These are phyloP conservation scores for Excoecaria cochinchinensis DNA, from an alignment of 345 rosid species.

Conservation along the genomic window DNA sequence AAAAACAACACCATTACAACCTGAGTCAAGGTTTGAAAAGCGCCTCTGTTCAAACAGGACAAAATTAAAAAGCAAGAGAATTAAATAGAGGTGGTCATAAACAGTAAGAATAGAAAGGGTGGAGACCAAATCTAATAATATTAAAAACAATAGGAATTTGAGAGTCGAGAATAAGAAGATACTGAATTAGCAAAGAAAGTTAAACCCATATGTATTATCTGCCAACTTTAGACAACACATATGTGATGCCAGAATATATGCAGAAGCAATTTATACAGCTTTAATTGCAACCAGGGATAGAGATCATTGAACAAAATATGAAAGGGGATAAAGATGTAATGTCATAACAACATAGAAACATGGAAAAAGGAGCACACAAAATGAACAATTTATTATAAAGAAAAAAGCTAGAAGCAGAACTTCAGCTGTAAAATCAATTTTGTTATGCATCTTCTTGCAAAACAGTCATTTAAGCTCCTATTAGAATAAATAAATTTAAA, in stretches of 20 bases:
- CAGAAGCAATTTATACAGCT: neutral
- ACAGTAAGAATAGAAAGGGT: neutral
- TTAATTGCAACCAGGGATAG: neutral
- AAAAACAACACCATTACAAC: conserved; percentile 85
- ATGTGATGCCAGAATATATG: neutral
- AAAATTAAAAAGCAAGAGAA: neutral
- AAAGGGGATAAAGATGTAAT: no score
- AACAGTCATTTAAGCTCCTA: neutral
- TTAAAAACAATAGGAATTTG: neutral
- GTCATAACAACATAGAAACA: no score
- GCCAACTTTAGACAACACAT: neutral
- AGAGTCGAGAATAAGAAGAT: no score
- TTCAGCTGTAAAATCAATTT: neutral
- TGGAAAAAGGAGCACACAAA: no score
- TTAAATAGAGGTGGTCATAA: neutral
- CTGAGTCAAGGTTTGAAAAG: conserved; percentile 78
- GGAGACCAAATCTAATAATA: neutral
- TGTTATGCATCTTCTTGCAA: neutral
- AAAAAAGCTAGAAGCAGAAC: no score
- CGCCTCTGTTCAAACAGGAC: conserved; percentile 57
- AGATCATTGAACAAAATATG: no score
- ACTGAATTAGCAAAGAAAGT: no score
- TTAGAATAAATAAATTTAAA: no score
- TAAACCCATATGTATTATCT: no score
- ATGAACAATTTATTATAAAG: no score